Base-by-base conservation (phyloP, 1,139 yeast species). In the Debaryomycetaceae sp. region DNA sequence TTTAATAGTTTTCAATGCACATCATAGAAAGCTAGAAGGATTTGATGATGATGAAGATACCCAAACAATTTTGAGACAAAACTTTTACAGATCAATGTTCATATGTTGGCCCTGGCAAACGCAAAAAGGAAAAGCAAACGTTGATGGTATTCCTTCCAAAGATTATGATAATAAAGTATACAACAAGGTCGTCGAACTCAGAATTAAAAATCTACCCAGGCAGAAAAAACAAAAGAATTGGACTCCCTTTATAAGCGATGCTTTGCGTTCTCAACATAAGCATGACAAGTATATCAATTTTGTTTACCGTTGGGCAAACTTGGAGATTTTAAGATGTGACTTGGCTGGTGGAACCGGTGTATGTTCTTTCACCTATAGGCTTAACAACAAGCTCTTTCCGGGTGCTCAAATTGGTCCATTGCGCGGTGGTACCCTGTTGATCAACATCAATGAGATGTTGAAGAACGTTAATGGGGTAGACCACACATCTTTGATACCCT, bases 401-500 rank as follows among this genome's bases (percentile, higher is more conserved):
- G 42, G 46, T 17, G 55, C 59, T 11, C 38, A 44, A 17, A 62
- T 68, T 7, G 74, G 75, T 1, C 66, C 69, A 2, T 56, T 70
- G 9, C 54, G 75, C 46, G 75, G 75, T 6, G 75, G 75, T 6
- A 70, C 75, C 5, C 67, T 66, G 42, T 47, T 70, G 41, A 45
- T 66, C 4, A 66, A 63, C 42, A 35, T 67, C 11, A 65, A 65
- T 40, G 46, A 49, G 3, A 37, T 62, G 14, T 41, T 62, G 22
- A 44, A 38, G 36, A 22, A 41, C 6, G 40, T 43, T 8, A 36
- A 42, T 5, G 42, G 45, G 4, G 22, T 27, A 58, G 59, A 13
- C 51, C 55, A 47, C 53, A 40, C 44, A 7, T 39, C 46, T 11
- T 40, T 55, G 41, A 40, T 56, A 5, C 57, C 60, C 0, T 42